Base-by-base conservation (phyloP, 2,329 filamentous ascomycete genomes). In the Septoria linicola region DNA sequence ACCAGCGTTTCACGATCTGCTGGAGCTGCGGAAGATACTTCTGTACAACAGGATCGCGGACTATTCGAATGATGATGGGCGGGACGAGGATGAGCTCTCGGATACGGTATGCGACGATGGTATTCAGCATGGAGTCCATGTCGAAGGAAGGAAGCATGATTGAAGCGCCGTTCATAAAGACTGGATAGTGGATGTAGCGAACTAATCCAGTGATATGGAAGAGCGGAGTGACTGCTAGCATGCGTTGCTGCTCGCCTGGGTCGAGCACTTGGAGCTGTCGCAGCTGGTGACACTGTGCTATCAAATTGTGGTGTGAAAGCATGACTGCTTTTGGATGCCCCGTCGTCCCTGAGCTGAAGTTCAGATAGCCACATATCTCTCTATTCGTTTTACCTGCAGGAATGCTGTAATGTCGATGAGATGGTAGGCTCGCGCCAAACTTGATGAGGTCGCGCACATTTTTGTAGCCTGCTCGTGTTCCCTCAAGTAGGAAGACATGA, bases 181-280 rank as follows among this genome's bases (percentile, higher is more conserved):
- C 66, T 0, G 83, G 82, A 0, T 85, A 72, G 63, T 85, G 80
- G 59, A 85, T 75, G 48, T 79, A 74, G 55, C 83, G 79, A 2
- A 84, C 76, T 1, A 85, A 72, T 1, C 81, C 82, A 0, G 80
- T 82, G 59, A 82, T 83, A 65, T 83, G 80, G 64, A 82, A 83
- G 31, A 82, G 71, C 0, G 81, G 81, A 30, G 83, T 70, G 3
- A 81, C 78, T 2, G 77, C 79, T 0, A 83, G 67, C 19, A 78
- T 71, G 27, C 72, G 73, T 13, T 72, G 74, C 30, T 75, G 67
- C 13, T 76, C 72, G 2, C 64, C 53, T 0, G 76, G 72, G 0
- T 77, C 77, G 42, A 82, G 70, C 37, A 65, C 44, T 49, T 67
- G 66, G 5, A 66, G 51, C 51, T 77, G 73, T 23, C 75, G 67